Evolutionary conservation across 257 asterid genomes (phyloP), one percentile per base, ranked within the genome.

Genomic region (Galeopsis tetrahit): DNA sequence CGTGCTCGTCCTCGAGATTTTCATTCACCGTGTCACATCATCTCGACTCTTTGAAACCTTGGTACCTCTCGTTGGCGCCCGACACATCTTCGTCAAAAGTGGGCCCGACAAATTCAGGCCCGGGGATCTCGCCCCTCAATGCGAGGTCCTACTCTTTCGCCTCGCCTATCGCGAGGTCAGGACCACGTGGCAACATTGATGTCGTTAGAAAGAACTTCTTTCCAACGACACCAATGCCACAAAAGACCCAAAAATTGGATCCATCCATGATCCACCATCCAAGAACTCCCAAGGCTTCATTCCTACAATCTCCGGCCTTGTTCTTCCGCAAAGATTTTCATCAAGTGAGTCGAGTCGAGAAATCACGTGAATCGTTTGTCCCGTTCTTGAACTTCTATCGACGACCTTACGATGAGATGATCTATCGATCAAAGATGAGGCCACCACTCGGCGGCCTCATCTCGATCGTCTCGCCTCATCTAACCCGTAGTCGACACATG

Each of bases 161-260:
- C 11, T 91, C 98, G 0, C 97, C 98, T 7, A 75, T 78, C 0
- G 96, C 84, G 0, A 76, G 97, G 28, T 21, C 28, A 42, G 79
- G 81, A 2, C 86, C 95, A 33, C 91, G 85, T 4, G 81, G 82
- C 38, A 68, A 56, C 73, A 43, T 40, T 21, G 80, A 79, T 32
- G 4, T 80, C 49, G 56, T 69, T 28, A 77, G 80, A 14, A 92
- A 80, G 69, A 80, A 90, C 1, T 88, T 88, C 79, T 87, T 88
- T 79, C 99, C 99, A 2, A 76, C 98, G 0, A 95, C 99, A 1
- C 99, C 99, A 4, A 80, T 95, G 96, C 99, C 99, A 9, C 89
- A 85, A 17, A 90, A 87, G 70, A 90, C 95, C 0, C 92, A 88
- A 51, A 77, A 62, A 2, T 1, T 91, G 44, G 97, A 91, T 40